These are phyloP conservation scores for Vachellia collinsii DNA, from an alignment of 306 rosid species.

Conservation along the genomic window DNA sequence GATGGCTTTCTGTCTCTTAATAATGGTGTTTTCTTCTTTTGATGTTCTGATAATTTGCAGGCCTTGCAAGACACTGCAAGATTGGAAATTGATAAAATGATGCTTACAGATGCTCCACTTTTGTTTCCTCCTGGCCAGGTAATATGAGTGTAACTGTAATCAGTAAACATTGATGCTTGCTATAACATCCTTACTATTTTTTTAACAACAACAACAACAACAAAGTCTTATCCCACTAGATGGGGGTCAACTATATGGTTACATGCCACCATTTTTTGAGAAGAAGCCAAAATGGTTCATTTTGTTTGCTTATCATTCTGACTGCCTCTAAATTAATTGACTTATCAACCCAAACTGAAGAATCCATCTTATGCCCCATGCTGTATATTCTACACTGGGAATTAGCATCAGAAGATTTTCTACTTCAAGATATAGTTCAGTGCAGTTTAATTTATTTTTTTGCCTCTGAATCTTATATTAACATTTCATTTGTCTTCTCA, in stretches of 20 bases:
- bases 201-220: background rate
- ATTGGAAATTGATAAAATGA: slow-evolving; percentile 81
- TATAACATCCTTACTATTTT: background rate
- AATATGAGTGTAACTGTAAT: slow-evolving; percentile 21
- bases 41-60: slow-evolving; percentile 41
- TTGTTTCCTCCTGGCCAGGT: slow-evolving; percentile 97
- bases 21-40: slow-evolving; percentile 31
- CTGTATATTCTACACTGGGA: background rate
- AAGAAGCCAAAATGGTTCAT: background rate
- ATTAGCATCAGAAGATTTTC: slow-evolving; percentile 19
- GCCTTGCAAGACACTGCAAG: slow-evolving; percentile 59
- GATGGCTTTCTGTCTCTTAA: slow-evolving; percentile 14
- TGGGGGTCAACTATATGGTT: no score
- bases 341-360: slow-evolving; percentile 1
- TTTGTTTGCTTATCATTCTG: background rate
- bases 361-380: slow-evolving; percentile 13
- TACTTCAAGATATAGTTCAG: slow-evolving; percentile 5
- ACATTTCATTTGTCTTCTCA: slow-evolving; percentile 30
- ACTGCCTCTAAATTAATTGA: background rate
- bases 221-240: no score
- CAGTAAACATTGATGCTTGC: slow-evolving; percentile 6
- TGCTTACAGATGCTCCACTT: slow-evolving; percentile 97
- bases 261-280: background rate
- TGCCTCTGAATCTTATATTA: slow-evolving; percentile 15
- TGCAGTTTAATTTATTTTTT: slow-evolving; percentile 16